phyloP scores from a whole-genome alignment of 164 flowering plant genomes.

The Kingdonia uniflora region DNA sequence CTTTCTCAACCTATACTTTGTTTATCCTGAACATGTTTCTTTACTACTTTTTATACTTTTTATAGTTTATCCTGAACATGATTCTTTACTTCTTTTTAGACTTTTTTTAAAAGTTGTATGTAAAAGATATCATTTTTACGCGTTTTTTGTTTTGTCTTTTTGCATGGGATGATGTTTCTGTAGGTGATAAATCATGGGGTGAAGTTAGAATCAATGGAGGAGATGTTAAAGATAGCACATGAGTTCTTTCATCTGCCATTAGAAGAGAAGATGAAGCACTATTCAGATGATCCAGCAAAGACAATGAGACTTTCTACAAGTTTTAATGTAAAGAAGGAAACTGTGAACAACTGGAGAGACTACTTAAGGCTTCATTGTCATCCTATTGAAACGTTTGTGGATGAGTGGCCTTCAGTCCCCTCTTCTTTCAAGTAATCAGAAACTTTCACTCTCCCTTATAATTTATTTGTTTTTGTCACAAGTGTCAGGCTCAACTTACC shows the following conservation, averaged over 20 bases:
- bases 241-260: conserved; percentile 50
- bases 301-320: conserved; percentile 49
- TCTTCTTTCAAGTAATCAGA: conserved; percentile 17
- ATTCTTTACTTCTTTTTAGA: no score
- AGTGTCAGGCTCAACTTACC: no score
- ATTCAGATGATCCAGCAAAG: conserved; percentile 46
- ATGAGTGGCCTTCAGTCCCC: conserved; percentile 23
- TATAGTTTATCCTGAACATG: neutral
- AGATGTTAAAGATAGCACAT: conserved; percentile 26
- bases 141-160: neutral
- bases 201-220: conserved; percentile 24
- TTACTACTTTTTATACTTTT: neutral
- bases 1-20: no score
- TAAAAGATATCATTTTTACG: neutral
- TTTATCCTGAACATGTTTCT: no score
- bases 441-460: no score
- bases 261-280: conserved; percentile 42
- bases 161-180: no score
- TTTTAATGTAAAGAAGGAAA: conserved; percentile 49
- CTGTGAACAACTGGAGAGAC: conserved; percentile 47
- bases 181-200: conserved; percentile 60
- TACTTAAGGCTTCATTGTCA: conserved; percentile 26
- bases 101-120: neutral
- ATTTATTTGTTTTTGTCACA: no score
- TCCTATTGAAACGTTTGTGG: conserved; percentile 16